Evolutionary conservation across 1,284 basidiomycete genomes (phyloP), one percentile per base, ranked within the genome.

Genomic region (Hypsizygus ulmarius): DNA sequence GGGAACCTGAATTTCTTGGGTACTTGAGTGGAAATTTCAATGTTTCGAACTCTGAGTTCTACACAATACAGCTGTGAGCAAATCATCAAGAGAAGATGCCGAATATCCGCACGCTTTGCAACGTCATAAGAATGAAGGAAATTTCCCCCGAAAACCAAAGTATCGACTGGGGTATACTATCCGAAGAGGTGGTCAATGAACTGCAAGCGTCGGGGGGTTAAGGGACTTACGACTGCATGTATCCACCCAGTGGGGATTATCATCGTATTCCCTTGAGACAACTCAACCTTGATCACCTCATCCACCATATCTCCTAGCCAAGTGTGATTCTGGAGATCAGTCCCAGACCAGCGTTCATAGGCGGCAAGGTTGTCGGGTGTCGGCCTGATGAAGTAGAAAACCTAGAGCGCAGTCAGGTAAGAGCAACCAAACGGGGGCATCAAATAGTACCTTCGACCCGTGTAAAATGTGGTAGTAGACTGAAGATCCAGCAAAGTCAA

Each of bases 181-280:
- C 53, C 35, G 16, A 27, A 15, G 19, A 40, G n/a, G 37, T 15
- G 47, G 14, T 38, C 53, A 38, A 55, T 47, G 9, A 27, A 39
- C 35, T 7, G 19, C 30, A 8, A 32, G 28, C 2, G 11, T 16
- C 14, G 4, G 11, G 11, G 21, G 28, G 8, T 28, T n/a, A 30
- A 25, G 12, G 30, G 18, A 77, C 87, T 64, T 63, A 93, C 91
- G 29, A 99, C 96, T 14, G 93, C 92, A 64, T 99, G 96, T 53
- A 98, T 97, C 88, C 96, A 98, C 0, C 96, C 96, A 0, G 92
- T 87, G 1, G 94, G 94, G 45, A 97, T 96, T 49, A 97, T 90
- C 92, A 97, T 95, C 0, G 94, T 97, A 59, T 95, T 94, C 1
- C 94, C 94, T n/a, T 78, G 75, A 8, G 71, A 68, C 49, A 97